Conservation (phyloP, 345 rosid species). For the Camelina hispida region DNA sequence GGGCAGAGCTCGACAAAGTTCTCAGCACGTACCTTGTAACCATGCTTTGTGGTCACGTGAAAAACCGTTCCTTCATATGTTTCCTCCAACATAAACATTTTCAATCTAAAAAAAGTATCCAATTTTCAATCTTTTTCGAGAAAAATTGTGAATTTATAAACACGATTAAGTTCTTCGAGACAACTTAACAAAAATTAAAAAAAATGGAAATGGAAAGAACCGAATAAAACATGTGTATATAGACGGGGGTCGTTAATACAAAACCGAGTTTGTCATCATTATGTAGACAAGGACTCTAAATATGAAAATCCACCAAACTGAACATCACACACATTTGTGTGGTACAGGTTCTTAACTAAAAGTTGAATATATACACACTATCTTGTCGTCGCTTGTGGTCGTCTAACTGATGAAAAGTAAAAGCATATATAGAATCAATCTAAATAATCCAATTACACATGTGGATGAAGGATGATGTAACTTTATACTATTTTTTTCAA, state of each 20-base stretch:
- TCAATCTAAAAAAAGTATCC: no score
- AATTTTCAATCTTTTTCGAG: not conserved
- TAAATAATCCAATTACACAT: slow-evolving; percentile 29
- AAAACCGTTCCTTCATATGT: no score
- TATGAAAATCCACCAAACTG: slow-evolving; percentile 31
- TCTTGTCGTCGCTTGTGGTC: slow-evolving; percentile 26
- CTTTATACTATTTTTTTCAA: not conserved
- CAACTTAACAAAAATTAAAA: no score
- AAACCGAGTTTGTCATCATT: no score
- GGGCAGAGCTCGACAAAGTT: no score
- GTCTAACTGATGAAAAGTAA: slow-evolving; percentile 25
- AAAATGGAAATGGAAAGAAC: no score
- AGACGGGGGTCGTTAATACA: no score
- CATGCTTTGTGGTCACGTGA: no score
- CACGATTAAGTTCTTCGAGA: not conserved
- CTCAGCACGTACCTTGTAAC: no score
- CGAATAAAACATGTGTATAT: no score
- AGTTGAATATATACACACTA: slow-evolving; percentile 37
- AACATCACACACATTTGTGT: slow-evolving; percentile 33
- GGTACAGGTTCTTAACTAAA: slow-evolving; percentile 27
- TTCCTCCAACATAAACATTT: no score
- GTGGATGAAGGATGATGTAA: slow-evolving; percentile 28
- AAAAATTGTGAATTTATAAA: not conserved
- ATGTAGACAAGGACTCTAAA: slow-evolving; percentile 17
- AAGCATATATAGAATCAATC: slow-evolving; percentile 13